These are phyloP conservation scores for Paecilomyces dactylethromorphus DNA, from an alignment of 2,329 filamentous ascomycete species.

Conservation along the genomic window DNA sequence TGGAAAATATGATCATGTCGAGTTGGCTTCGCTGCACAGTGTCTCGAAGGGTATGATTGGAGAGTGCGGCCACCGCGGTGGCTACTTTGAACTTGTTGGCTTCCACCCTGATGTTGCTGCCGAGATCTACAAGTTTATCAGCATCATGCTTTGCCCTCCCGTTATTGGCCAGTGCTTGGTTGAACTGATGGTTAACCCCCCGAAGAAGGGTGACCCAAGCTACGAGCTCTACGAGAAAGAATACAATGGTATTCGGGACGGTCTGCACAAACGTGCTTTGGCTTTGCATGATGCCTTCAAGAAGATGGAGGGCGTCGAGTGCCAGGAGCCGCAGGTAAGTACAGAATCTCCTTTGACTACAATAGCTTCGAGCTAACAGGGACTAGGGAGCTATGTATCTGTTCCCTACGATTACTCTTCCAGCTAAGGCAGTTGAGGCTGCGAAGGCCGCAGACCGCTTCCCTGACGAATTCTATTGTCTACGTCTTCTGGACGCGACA, in stretches of 20 bases:
- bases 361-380: conserved; percentile 5
- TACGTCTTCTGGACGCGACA: conserved; percentile 83
- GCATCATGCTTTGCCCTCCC: conserved; percentile 91
- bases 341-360: neutral
- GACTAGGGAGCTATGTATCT: conserved; percentile 90
- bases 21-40: conserved; percentile 87
- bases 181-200: conserved; percentile 97
- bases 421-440: conserved; percentile 67
- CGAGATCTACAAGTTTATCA: conserved; percentile 98
- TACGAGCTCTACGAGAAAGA: conserved; percentile 78
- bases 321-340: conserved; percentile 66
- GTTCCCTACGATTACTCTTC: conserved; percentile 85
- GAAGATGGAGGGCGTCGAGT: conserved; percentile 93
- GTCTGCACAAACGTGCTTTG: conserved; percentile 69
- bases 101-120: conserved; percentile 80
- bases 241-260: conserved; percentile 73
- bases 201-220: conserved; percentile 72
- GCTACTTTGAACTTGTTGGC: conserved; percentile 92
- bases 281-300: conserved; percentile 86
- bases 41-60: conserved; percentile 98
- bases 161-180: conserved; percentile 95
- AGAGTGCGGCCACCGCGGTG: conserved; percentile 94
- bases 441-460: conserved; percentile 66
- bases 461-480: conserved; percentile 90
- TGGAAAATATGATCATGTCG: conserved; percentile 73